Evolutionary conservation across 2,329 filamentous ascomycete species (phyloP).

Genomic region (Colletotrichum sansevieriae): DNA sequence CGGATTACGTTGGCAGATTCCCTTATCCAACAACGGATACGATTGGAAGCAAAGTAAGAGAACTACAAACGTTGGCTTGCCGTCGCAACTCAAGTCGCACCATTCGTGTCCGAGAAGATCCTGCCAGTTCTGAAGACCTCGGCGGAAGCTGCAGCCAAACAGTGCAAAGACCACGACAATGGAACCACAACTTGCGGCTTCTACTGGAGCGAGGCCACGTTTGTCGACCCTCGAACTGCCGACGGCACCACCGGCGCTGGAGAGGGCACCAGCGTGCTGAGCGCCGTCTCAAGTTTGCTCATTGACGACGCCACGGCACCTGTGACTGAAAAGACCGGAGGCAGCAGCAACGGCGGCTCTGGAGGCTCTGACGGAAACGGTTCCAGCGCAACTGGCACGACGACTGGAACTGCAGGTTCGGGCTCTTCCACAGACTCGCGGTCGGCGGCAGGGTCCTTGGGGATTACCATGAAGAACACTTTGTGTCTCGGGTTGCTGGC

Average conservation of each 20-base stretch:
- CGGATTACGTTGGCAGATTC: constrained; percentile 77
- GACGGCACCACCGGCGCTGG: constrained; percentile 61
- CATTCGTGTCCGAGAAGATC: constrained; percentile 59
- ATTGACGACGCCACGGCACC: constrained; percentile 43
- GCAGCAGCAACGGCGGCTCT: neutral
- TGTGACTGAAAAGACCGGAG: neutral
- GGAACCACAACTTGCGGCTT: constrained; percentile 59
- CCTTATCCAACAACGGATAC: constrained; percentile 72
- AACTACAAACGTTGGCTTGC: constrained; percentile 59
- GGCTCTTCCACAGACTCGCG: neutral
- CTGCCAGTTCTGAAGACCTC: constrained; percentile 60
- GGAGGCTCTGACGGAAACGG: neutral
- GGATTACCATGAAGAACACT: neutral
- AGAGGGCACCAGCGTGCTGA: constrained; percentile 60
- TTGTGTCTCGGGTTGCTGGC: neutral
- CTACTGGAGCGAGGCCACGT: constrained; percentile 55
- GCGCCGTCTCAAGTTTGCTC: constrained; percentile 57
- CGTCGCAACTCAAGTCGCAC: constrained; percentile 62
- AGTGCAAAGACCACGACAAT: constrained; percentile 61
- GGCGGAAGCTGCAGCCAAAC: constrained; percentile 61
- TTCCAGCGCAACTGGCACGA: neutral
- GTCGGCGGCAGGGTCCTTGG: neutral
- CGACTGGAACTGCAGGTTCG: neutral
- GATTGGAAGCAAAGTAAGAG: constrained; percentile 69
- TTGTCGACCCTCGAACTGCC: constrained; percentile 55